phyloP scores from a whole-genome alignment of 2,329 filamentous ascomycete species.

The Paraconiothyrium brasiliense region DNA sequence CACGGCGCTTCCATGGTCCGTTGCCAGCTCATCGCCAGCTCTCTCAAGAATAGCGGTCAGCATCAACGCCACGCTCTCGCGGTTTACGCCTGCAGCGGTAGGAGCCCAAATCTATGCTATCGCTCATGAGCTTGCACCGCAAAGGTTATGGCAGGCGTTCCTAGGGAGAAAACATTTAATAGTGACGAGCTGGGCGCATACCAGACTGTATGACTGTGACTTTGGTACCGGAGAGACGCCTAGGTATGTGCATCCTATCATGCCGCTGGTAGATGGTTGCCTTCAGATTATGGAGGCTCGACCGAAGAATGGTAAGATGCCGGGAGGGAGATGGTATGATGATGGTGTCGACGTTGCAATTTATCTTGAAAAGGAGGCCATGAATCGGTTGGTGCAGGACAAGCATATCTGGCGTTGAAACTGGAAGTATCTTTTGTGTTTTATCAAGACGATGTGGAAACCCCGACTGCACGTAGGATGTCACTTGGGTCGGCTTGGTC shows the following conservation, averaged over 20 bases:
- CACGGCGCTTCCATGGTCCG: not conserved
- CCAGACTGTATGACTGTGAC: not conserved
- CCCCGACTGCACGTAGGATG: slow-evolving; percentile 24
- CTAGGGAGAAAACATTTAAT: slow-evolving; percentile 4
- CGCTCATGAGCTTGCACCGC: slow-evolving; percentile 8
- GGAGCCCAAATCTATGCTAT: slow-evolving; percentile 2
- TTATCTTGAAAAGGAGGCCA: slow-evolving; percentile 11
- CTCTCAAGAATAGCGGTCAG: not conserved
- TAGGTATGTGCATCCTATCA: slow-evolving; percentile 1
- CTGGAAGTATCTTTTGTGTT: not conserved
- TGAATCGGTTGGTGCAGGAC: slow-evolving; percentile 2
- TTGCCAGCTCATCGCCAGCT: not conserved
- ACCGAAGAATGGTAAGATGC: not conserved
- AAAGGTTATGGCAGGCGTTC: slow-evolving; percentile 10
- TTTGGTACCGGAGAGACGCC: not conserved
- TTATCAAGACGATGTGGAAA: not conserved
- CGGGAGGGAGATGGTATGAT: slow-evolving; percentile 8
- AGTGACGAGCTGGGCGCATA: slow-evolving; percentile 14
- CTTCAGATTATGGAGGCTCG: slow-evolving; percentile 8
- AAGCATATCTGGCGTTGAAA: not conserved
- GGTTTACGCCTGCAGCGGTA: not conserved
- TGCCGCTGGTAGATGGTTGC: slow-evolving; percentile 13
- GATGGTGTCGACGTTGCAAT: slow-evolving; percentile 9
- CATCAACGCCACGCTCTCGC: slow-evolving; percentile 2
- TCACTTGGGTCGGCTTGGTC: slow-evolving; percentile 26